Conservation (phyloP, 2,329 filamentous ascomycete genomes). For the Cryoendolithus antarcticus region DNA sequence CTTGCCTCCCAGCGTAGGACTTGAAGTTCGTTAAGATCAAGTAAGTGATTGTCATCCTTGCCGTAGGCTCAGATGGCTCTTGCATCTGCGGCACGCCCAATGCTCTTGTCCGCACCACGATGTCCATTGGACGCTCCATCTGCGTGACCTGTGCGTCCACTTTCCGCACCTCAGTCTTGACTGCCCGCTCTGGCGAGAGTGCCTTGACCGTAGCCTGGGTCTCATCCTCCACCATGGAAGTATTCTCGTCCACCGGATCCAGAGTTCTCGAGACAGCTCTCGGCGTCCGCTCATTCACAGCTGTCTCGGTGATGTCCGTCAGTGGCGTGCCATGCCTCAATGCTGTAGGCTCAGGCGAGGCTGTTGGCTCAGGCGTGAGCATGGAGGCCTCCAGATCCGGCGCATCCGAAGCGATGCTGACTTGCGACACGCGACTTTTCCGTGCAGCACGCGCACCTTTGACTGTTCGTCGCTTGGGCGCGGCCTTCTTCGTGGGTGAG, state of each 20-base stretch:
- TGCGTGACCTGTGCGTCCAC: constrained; percentile 65
- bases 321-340: constrained; percentile 46
- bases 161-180: constrained; percentile 45
- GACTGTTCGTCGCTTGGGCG: constrained; percentile 51
- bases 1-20: constrained; percentile 89
- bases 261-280: constrained; percentile 11
- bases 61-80: constrained; percentile 64
- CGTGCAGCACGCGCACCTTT: constrained; percentile 39
- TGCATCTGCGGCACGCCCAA: constrained; percentile 50
- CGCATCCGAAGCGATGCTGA: constrained; percentile 26
- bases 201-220: constrained; percentile 8
- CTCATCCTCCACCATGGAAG: constrained; percentile 6
- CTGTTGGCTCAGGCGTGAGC: constrained; percentile 39
- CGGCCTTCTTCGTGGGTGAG: constrained; percentile 46
- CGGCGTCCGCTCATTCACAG: constrained; percentile 49
- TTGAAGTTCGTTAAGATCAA: constrained; percentile 95
- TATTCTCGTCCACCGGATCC: constrained; percentile 8
- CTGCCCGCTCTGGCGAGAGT: constrained; percentile 17
- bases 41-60: constrained; percentile 85
- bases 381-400: constrained; percentile 25
- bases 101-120: constrained; percentile 74
- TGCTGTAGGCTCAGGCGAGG: constrained; percentile 18
- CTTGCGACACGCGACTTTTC: constrained; percentile 25
- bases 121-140: constrained; percentile 84
- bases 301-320: constrained; percentile 58